phyloP scores from a whole-genome alignment of 176 grass and related monocot species.

The Chrysopogon serrulatus region DNA sequence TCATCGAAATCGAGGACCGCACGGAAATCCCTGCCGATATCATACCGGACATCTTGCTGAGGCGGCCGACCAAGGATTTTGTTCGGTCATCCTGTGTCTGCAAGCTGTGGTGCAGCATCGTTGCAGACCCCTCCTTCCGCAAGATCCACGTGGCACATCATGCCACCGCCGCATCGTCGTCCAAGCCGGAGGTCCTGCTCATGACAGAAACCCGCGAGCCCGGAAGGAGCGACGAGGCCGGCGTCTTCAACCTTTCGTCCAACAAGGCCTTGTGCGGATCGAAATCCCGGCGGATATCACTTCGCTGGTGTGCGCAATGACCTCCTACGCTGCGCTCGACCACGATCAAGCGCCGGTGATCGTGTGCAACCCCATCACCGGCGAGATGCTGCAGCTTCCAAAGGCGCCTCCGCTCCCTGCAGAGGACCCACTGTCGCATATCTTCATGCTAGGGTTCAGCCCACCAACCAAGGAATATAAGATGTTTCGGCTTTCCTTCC shows the following conservation, averaged over 20 bases:
- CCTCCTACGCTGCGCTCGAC: not conserved
- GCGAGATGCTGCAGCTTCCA: not conserved
- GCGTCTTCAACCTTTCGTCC: not conserved
- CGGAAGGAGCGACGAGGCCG: not conserved
- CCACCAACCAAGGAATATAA: not conserved
- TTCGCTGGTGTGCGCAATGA: not conserved
- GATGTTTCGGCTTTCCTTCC: not conserved
- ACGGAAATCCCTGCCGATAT: not conserved
- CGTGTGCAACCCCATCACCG: not conserved
- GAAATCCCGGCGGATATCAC: not conserved
- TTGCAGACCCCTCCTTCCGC: not conserved
- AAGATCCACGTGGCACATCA: not conserved
- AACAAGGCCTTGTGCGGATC: not conserved
- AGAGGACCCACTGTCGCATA: not conserved
- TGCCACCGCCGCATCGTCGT: not conserved
- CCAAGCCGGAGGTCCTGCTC: not conserved
- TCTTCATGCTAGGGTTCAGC: not conserved
- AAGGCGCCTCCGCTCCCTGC: not conserved
- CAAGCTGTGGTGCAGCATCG: not conserved
- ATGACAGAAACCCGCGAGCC: not conserved
- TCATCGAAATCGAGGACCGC: too few species aligned
- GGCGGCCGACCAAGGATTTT: not conserved
- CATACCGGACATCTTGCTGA: not conserved
- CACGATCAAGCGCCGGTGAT: not conserved
- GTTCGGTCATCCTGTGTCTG: not conserved